Conservation (phyloP, 2,329 filamentous ascomycete species). For the Penicillium palitans region DNA sequence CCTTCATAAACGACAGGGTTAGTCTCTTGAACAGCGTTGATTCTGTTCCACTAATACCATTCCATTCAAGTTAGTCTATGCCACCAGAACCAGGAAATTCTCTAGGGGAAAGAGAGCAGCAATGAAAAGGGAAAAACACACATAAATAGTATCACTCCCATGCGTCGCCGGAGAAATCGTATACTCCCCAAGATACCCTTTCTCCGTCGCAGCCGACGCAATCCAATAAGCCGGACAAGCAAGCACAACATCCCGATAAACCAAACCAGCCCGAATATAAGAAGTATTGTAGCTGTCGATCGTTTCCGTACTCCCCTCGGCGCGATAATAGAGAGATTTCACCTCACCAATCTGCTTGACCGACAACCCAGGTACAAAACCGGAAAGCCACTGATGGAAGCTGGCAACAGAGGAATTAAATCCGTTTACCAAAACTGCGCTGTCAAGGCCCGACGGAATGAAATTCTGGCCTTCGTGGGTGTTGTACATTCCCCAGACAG, state of each 20-base stretch:
- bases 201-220: constrained; percentile 45
- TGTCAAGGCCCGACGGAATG: constrained; percentile 52
- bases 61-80: constrained; percentile 1
- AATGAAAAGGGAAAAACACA: constrained; percentile 31
- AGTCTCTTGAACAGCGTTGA: constrained; percentile 54
- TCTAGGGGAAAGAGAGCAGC: neutral
- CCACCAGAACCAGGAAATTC: neutral
- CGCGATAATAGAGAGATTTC: constrained; percentile 51
- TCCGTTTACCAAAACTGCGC: constrained; percentile 34
- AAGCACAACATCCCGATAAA: constrained; percentile 61
- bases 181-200: constrained; percentile 60
- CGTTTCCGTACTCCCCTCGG: constrained; percentile 49
- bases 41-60: constrained; percentile 54
- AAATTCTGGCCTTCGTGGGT: constrained; percentile 65
- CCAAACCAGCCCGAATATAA: constrained; percentile 55
- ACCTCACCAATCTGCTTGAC: constrained; percentile 42
- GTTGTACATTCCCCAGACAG: constrained; percentile 60
- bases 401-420: constrained; percentile 54
- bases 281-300: constrained; percentile 52
- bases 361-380: constrained; percentile 55
- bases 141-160: constrained; percentile 58
- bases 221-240: constrained; percentile 63
- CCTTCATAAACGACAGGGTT: constrained; percentile 58
- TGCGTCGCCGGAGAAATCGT: constrained; percentile 61
- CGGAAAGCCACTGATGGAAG: constrained; percentile 56